Evolutionary conservation across 2,329 filamentous ascomycete species (phyloP).

Genomic region (Coniochaeta sp.): DNA sequence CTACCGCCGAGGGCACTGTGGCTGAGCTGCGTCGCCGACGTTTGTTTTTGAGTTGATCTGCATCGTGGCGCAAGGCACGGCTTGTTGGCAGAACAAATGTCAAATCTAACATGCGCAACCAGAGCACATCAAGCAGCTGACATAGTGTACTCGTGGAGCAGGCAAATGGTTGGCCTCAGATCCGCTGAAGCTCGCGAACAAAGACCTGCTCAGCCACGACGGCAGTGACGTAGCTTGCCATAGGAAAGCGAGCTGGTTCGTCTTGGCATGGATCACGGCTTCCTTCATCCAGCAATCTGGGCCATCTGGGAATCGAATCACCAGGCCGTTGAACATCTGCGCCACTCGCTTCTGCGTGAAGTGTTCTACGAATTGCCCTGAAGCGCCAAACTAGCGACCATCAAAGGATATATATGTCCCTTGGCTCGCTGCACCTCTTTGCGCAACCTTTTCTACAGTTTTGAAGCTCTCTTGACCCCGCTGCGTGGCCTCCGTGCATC

Average conservation of each 20-base stretch:
- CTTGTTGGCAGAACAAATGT: not conserved
- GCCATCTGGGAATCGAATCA: no score
- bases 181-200: not conserved
- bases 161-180: not conserved
- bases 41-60: no score
- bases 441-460: not conserved
- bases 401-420: not conserved
- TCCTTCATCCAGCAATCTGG: not conserved
- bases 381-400: not conserved
- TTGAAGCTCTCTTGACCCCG: not conserved
- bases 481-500: not conserved
- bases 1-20: not conserved
- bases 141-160: not conserved
- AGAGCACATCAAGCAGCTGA: not conserved
- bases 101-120: no score
- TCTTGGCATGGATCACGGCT: not conserved
- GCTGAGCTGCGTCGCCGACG: not conserved
- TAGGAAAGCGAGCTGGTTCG: not conserved
- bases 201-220: not conserved
- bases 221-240: not conserved
- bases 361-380: not conserved
- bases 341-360: not conserved
- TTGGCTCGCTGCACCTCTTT: not conserved
- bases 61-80: not conserved
- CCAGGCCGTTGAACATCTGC: not conserved